Percentiles rank a stretch among this genome's conserved stretches.
Evolutionary conservation across 148 eudicot species (phyloP).

Genomic region (Cornus controversa): DNA sequence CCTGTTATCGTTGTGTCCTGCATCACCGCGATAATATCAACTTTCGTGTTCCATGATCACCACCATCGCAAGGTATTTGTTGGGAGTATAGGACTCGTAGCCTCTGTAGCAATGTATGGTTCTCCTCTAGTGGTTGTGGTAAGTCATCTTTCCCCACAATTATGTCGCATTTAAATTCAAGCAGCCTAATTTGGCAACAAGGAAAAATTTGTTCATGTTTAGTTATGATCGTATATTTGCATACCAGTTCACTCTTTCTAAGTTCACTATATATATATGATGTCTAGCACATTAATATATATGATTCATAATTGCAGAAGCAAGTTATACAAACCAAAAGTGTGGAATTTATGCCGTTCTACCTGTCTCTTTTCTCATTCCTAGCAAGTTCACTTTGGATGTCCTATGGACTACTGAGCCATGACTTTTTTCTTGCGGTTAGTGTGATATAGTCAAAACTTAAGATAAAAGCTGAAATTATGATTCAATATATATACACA

Average conservation of each 20-base stretch:
- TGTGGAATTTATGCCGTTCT: slow-evolving; percentile 76
- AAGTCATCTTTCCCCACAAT: slow-evolving; percentile 17
- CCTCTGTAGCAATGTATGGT: slow-evolving; percentile 57
- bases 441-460: slow-evolving; percentile 17
- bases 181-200: background rate
- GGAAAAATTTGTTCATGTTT: background rate
- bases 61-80: slow-evolving; percentile 52
- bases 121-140: slow-evolving; percentile 76
- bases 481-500: background rate
- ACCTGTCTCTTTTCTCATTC: slow-evolving; percentile 71
- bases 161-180: background rate
- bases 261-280: background rate
- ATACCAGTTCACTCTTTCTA: background rate
- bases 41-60: slow-evolving; percentile 52
- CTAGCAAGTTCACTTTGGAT: slow-evolving; percentile 66
- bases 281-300: background rate
- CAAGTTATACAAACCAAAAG: slow-evolving; percentile 69
- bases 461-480: background rate
- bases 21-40: slow-evolving; percentile 36
- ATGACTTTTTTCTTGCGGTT: slow-evolving; percentile 63
- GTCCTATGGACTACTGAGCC: slow-evolving; percentile 73
- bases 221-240: background rate
- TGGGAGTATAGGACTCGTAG: slow-evolving; percentile 65
- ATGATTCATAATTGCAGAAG: slow-evolving; percentile 42
- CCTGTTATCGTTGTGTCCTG: slow-evolving; percentile 32